Conservation (phyloP, 495 filamentous ascomycete genomes). For the Aspergillus ostianus region DNA sequence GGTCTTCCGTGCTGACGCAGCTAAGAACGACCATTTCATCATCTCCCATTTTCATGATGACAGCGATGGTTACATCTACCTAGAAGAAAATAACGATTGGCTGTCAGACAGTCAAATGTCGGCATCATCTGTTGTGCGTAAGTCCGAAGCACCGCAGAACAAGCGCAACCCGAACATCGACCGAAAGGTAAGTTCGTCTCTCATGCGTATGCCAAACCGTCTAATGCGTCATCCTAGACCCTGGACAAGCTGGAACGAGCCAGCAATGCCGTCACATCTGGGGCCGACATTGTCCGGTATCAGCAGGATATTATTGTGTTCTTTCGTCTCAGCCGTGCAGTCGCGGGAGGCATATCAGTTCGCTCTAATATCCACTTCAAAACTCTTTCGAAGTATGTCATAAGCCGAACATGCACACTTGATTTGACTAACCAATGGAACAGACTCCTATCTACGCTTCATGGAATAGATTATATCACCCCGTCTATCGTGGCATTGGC, state of each 20-base stretch:
- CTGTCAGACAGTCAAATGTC: slow-evolving; percentile 46
- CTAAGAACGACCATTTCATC: slow-evolving; percentile 78
- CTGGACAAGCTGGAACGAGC: slow-evolving; percentile 40
- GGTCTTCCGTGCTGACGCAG: slow-evolving; percentile 5
- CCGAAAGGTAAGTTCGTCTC: slow-evolving; percentile 19
- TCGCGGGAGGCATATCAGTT: slow-evolving; percentile 73
- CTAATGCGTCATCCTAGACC: slow-evolving; percentile 12
- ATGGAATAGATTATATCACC: slow-evolving; percentile 76
- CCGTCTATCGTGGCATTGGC: slow-evolving; percentile 83
- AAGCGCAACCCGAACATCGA: slow-evolving; percentile 22
- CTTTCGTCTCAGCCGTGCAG: slow-evolving; percentile 79
- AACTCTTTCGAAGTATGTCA: slow-evolving; percentile 56
- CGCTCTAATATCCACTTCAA: slow-evolving; percentile 75
- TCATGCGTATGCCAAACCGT: neutral
- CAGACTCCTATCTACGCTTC: slow-evolving; percentile 70
- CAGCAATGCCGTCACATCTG: slow-evolving; percentile 43
- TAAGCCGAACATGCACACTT: neutral
- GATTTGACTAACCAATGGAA: neutral
- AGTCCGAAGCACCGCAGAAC: slow-evolving; percentile 14
- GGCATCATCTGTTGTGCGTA: slow-evolving; percentile 46
- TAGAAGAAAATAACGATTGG: slow-evolving; percentile 58
- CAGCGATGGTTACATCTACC: slow-evolving; percentile 67
- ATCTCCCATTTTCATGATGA: slow-evolving; percentile 82
- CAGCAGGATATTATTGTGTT: slow-evolving; percentile 82
- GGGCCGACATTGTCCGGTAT: slow-evolving; percentile 72